Conservation (phyloP, 495 filamentous ascomycete genomes). For the Parmelia sp. region DNA sequence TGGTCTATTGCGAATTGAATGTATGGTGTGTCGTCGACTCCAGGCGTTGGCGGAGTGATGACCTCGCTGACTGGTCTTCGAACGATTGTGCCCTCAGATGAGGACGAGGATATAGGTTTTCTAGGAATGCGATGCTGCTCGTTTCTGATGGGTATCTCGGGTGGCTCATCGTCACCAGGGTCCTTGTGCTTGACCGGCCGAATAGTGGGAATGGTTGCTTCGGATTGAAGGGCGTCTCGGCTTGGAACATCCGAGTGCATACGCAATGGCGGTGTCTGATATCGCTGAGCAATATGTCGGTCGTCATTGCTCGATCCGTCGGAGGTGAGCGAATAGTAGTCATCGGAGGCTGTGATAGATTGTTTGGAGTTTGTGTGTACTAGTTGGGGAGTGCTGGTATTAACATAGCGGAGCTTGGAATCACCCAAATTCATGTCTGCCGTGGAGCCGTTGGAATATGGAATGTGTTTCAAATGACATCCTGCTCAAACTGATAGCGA, state of each 20-base stretch:
- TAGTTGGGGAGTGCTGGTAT: slow-evolving; percentile 48
- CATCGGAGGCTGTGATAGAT: slow-evolving; percentile 59
- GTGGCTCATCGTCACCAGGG: slow-evolving; percentile 24
- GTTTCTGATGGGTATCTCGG: slow-evolving; percentile 29
- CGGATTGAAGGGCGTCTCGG: slow-evolving; percentile 24
- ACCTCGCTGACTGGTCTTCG: slow-evolving; percentile 32
- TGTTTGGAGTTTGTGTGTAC: slow-evolving; percentile 49
- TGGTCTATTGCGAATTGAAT: slow-evolving; percentile 69
- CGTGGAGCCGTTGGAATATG: slow-evolving; percentile 23
- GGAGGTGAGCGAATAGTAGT: slow-evolving; percentile 55
- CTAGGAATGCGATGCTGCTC: slow-evolving; percentile 29
- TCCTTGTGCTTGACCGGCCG: slow-evolving; percentile 27
- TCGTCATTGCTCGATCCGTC: slow-evolving; percentile 45
- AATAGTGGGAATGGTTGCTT: slow-evolving; percentile 26
- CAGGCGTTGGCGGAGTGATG: slow-evolving; percentile 51
- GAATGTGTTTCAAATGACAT: slow-evolving; percentile 8
- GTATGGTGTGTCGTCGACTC: slow-evolving; percentile 60
- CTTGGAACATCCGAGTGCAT: slow-evolving; percentile 25
- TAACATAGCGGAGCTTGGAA: slow-evolving; percentile 35
- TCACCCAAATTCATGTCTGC: slow-evolving; percentile 35
- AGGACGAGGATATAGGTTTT: slow-evolving; percentile 29
- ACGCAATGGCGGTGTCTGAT: slow-evolving; percentile 45
- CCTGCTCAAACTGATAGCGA: slow-evolving; percentile 12
- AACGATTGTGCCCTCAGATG: slow-evolving; percentile 23
- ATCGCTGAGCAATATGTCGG: slow-evolving; percentile 43